Percentiles rank a stretch among this genome's conserved stretches.
These are phyloP conservation scores for Podospora pseudopauciseta DNA, from an alignment of 495 filamentous ascomycete genomes.

Conservation along the genomic window DNA sequence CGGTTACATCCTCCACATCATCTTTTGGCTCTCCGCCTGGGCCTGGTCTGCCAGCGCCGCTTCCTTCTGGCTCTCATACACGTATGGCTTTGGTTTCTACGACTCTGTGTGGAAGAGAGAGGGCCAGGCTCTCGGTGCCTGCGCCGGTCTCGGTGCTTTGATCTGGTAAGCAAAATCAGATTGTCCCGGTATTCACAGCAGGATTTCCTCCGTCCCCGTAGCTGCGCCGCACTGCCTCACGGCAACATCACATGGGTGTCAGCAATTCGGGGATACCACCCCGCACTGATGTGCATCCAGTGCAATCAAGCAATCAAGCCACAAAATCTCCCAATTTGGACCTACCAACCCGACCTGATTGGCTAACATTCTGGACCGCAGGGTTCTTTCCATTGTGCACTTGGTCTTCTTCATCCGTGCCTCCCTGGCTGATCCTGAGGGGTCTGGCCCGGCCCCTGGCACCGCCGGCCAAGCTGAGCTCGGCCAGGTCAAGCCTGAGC, in stretches of 20 bases:
- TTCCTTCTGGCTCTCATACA: constrained; percentile 20
- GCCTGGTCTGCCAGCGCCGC: constrained; percentile 38
- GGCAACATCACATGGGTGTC: neutral
- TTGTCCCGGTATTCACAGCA: no score
- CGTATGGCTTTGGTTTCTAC: neutral
- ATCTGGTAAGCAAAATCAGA: constrained; percentile 28
- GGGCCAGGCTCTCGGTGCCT: constrained; percentile 30
- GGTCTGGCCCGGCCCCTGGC: neutral
- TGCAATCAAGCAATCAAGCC: neutral
- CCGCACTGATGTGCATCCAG: neutral
- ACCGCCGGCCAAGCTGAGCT: constrained; percentile 28
- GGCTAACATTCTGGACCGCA: constrained; percentile 13
- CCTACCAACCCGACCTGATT: neutral
- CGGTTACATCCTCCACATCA: constrained; percentile 31
- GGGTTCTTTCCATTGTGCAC: constrained; percentile 37
- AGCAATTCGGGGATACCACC: neutral
- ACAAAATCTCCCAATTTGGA: neutral
- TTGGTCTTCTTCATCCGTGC: constrained; percentile 36
- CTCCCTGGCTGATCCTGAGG: constrained; percentile 23
- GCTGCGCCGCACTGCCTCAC: neutral
- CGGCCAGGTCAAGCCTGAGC: constrained; percentile 31
- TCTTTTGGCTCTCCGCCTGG: constrained; percentile 45
- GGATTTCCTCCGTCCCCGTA: neutral
- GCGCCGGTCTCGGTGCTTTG: constrained; percentile 40
- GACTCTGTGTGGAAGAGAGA: neutral